Evolutionary conservation across 2,329 filamentous ascomycete genomes (phyloP), one percentile per base, ranked within the genome.

Genomic region (Trichoderma harzianum): DNA sequence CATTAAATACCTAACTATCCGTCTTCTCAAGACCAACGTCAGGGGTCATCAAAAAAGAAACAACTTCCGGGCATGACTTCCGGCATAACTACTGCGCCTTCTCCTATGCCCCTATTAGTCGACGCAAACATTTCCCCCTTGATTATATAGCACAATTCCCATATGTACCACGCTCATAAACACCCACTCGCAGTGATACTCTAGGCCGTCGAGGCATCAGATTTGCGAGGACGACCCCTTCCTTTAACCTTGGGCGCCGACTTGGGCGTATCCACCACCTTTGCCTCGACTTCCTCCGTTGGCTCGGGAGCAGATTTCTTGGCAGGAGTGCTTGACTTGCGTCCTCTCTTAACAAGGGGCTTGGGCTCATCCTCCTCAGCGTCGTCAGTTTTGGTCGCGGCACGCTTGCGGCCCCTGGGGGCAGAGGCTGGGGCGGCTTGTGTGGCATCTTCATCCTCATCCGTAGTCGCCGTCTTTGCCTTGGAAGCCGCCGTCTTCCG

Each of bases 341-440:
- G 76, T 64, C 73, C 74, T 30, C 79, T 82, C 74, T 81, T 81
- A 21, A 76, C 77, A 6, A 75, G 68, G 55, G 74, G 53, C 73
- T 78, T 71, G 43, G 57, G 8, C 6, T 39, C 24, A 8, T 55
- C 77, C 32, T 72, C 73, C 72, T 72, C 72, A 73, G 67, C 62
- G 73, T 77, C 51, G 11, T 64, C 70, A n/a, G 69, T 68, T 58
- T 76, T 62, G 60, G 47, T 62, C 39, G 71, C 36, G 18, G 72
- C 57, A 36, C 67, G 68, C 71, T 74, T 75, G 57, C 74, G 72
- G 12, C 72, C 71, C 55, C 34, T 69, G 36, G 73, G 65, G 12
- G 72, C 36, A 36, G 71, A 36, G 18, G 14, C 70, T 24, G 64
- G 70, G 11, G 60, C 36, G 21, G 73, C 72, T 57, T 71, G 66